phyloP scores from a whole-genome alignment of 2,329 filamentous ascomycete species.

The Orbilia ellipsospora region DNA sequence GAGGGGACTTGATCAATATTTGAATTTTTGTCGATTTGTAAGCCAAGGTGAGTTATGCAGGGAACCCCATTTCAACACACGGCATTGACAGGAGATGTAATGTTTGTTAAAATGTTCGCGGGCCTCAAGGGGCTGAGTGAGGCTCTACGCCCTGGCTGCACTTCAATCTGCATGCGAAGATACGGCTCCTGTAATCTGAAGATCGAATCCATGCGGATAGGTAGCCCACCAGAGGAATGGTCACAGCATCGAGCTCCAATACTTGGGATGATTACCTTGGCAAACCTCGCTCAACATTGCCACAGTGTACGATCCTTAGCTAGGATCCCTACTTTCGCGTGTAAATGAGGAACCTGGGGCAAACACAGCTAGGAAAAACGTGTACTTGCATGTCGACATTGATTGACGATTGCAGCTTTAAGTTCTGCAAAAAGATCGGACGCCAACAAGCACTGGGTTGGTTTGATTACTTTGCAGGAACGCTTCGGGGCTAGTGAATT shows the following conservation, averaged over 20 bases:
- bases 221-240: slow-evolving; percentile 1
- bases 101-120: no score
- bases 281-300: no score
- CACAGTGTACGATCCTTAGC: no score
- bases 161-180: no score
- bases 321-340: no score
- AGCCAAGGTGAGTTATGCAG: background rate
- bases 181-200: no score
- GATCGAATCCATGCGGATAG: background rate
- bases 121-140: slow-evolving; percentile 7
- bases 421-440: no score
- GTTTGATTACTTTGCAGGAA: slow-evolving; percentile 33
- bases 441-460: background rate
- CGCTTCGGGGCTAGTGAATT: slow-evolving; percentile 7
- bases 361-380: no score
- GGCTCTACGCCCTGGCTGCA: background rate
- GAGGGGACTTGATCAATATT: no score
- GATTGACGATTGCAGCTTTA: no score
- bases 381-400: no score
- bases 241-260: slow-evolving; percentile 4
- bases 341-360: no score
- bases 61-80: background rate
- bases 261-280: background rate
- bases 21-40: slow-evolving; percentile 21
- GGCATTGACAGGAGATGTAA: background rate